Conservation (phyloP, 805 yeast species). For the Wickerhamomyces chambardii region DNA sequence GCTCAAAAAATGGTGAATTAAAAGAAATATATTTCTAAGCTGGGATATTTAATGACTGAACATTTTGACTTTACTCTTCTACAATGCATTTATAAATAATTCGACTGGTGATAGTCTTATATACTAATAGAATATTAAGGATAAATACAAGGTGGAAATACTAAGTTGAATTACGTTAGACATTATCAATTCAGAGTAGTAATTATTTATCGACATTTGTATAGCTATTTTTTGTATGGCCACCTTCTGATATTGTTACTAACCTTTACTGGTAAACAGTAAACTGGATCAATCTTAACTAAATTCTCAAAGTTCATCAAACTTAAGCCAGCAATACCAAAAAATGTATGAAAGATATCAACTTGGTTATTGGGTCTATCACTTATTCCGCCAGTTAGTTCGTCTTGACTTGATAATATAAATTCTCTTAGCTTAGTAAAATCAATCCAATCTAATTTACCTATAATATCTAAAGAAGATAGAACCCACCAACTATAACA, state of each 20-base stretch:
- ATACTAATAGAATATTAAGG: too few relatives aligned
- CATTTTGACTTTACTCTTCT: too few relatives aligned
- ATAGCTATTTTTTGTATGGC: conserved; percentile 16
- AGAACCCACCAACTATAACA: conserved; percentile 98
- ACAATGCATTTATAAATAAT: too few relatives aligned
- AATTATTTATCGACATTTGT: too few relatives aligned
- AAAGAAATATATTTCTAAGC: conserved; percentile 33
- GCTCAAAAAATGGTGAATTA: conserved; percentile 39
- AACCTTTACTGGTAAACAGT: conserved; percentile 61
- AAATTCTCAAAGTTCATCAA: conserved; percentile 56
- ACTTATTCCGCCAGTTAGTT: conserved; percentile 77
- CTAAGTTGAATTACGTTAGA: too few relatives aligned
- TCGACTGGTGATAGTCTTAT: too few relatives aligned
- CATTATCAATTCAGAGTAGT: neutral
- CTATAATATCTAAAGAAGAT: conserved; percentile 62
- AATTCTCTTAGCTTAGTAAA: conserved; percentile 49
- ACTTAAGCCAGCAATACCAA: conserved; percentile 85
- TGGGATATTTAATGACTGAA: too few relatives aligned
- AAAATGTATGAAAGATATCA: conserved; percentile 88
- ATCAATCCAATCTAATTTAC: conserved; percentile 71
- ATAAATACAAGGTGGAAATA: too few relatives aligned
- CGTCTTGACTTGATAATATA: conserved; percentile 73
- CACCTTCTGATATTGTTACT: conserved; percentile 26
- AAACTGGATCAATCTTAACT: conserved; percentile 70
- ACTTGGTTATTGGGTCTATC: conserved; percentile 88